Evolutionary conservation across 1,284 basidiomycete genomes (phyloP), one percentile per base, ranked within the genome.

Genomic region (Fomitiporia mediterranea): DNA sequence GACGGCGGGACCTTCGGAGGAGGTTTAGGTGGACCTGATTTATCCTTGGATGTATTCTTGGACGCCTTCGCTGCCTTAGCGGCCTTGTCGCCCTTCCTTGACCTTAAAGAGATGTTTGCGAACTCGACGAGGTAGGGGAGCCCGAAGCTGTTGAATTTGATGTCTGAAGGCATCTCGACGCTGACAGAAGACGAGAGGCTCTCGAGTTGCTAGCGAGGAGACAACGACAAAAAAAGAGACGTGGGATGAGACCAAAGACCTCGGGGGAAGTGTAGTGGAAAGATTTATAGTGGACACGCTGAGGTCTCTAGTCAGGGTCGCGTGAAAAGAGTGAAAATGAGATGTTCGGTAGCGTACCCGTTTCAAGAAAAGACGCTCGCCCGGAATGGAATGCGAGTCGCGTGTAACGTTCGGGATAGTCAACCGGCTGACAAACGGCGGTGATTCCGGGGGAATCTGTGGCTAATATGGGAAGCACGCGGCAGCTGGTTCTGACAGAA

Each of bases 71-170:
- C 38, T 43, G 44, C 39, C 40, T 58, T 35, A 48, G 56, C 54
- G 53, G 62, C 57, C 47, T 56, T 53, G 40, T 64, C 65, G 23
- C 28, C 46, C 34, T 53, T 60, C 42, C 51, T 56, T 4, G 69
- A 66, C 35, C 64, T 67, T 53, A 78, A 69, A 19, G 70, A 69
- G 30, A 78, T 67, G 61, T 77, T 72, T 57, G 69, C 70, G 55
- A 79, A 79, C 58, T 77, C 78, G 51, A 62, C 61, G 4, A 71
- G 17, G 13, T 71, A 70, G 6, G 58, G 58, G 15, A 60, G 56
- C 17, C 58, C 58, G 28, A 56, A 53, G 44, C 47, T 56, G 27
- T 48, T 60, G 51, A 60, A 56, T 34, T 60, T 60, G 55, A 60
- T 53, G 56, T 60, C 58, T 19, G 54, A 58, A 49, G 58, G 58